Percentiles rank a stretch among this genome's conserved stretches.
Evolutionary conservation across 2,329 filamentous ascomycete species (phyloP).

Genomic region (Hymenoscyphus linearis): DNA sequence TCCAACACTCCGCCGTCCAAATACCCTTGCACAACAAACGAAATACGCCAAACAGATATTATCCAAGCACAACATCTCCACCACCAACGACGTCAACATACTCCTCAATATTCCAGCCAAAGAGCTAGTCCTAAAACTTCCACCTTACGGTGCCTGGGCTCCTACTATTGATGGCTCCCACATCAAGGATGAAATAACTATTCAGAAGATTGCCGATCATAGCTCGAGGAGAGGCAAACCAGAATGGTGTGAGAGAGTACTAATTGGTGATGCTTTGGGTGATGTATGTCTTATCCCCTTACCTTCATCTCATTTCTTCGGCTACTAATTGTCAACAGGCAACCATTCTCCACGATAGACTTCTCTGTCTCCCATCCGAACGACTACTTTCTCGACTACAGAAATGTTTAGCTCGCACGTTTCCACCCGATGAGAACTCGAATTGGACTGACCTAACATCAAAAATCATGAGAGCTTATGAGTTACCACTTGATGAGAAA

Average conservation of each 20-base stretch:
- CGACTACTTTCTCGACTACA: constrained; percentile 9
- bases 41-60: constrained; percentile 6
- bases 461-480: constrained; percentile 9
- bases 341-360: constrained; percentile 14
- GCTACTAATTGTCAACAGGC: constrained; percentile 4
- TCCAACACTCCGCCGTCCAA: constrained; percentile 14
- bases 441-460: neutral
- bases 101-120: constrained; percentile 6
- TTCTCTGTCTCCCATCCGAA: constrained; percentile 10
- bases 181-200: constrained; percentile 9
- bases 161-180: constrained; percentile 14
- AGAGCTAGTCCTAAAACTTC: constrained; percentile 9
- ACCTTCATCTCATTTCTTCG: neutral
- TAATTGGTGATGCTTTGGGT: constrained; percentile 15
- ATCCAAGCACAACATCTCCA: constrained; percentile 2
- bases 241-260: constrained; percentile 13
- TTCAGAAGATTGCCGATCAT: constrained; percentile 8
- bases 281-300: constrained; percentile 9
- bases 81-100: neutral
- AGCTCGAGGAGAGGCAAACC: constrained; percentile 9
- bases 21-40: constrained; percentile 12
- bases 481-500: neutral
- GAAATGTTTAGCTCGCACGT: constrained; percentile 2
- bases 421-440: neutral
- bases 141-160: constrained; percentile 15